Conservation (phyloP, 108 stramenopile genomes). For the Fistulifera solaris region DNA sequence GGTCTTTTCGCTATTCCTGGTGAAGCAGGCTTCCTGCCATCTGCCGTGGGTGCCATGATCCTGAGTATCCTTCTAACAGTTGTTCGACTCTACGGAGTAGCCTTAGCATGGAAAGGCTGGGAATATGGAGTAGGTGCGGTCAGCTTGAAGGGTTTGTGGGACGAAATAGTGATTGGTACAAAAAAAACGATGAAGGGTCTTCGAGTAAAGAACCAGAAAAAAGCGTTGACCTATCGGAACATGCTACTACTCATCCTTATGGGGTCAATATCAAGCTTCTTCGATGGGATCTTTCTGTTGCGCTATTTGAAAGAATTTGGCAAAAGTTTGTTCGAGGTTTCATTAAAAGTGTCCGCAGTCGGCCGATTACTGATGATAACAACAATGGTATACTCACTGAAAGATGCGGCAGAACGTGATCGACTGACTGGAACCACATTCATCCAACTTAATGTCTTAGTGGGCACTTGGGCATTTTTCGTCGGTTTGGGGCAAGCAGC, state of each 20-base stretch:
- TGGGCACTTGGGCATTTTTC: conserved; percentile 7
- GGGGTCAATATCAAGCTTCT: conserved; percentile 7
- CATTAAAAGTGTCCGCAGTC: conserved; percentile 10
- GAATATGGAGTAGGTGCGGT: background rate
- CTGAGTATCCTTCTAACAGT: background rate
- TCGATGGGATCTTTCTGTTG: conserved; percentile 11
- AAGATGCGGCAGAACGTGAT: conserved; percentile 62
- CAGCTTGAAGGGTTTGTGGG: background rate
- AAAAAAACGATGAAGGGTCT: conserved; percentile 4
- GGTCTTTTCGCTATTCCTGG: conserved; percentile 10
- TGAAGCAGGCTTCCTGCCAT: conserved; percentile 9
- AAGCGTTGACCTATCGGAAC: conserved; percentile 11
- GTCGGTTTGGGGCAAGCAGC: conserved; percentile 10
- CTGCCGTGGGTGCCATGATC: background rate
- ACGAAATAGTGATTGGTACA: conserved; percentile 6
- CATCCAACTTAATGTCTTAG: conserved; percentile 48
- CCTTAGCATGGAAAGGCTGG: conserved; percentile 10
- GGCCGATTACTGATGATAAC: conserved; percentile 35
- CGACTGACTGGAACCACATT: conserved; percentile 56
- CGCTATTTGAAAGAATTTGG: conserved; percentile 2
- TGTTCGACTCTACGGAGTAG: conserved; percentile 1
- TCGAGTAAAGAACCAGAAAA: conserved; percentile 6
- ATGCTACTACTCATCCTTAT: conserved; percentile 5
- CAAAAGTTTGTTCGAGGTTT: conserved; percentile 8
- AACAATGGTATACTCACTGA: conserved; percentile 38